These are phyloP conservation scores for Nephelium lappaceum DNA, from an alignment of 345 rosid genomes.

Conservation along the genomic window DNA sequence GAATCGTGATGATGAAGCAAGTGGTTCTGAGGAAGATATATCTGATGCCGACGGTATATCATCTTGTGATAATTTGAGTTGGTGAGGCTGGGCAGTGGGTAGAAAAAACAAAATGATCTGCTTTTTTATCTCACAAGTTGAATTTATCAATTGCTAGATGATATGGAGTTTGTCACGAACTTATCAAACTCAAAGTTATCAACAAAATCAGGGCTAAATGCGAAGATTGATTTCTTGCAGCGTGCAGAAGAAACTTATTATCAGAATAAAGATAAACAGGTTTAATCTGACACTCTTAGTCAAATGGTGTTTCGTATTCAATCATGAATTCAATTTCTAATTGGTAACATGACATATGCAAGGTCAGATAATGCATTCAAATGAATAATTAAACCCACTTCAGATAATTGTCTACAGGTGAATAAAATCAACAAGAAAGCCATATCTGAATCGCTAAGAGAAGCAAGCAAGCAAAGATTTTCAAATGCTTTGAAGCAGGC, in stretches of 20 bases:
- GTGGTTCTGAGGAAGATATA: constrained; percentile 84
- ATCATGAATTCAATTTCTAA: neutral
- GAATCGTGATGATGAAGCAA: constrained; percentile 82
- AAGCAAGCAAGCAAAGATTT: constrained; percentile 76
- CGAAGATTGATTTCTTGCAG: constrained; percentile 67
- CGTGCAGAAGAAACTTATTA: constrained; percentile 72
- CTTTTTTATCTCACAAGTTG: constrained; percentile 13
- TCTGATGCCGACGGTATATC: constrained; percentile 79
- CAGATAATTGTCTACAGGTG: constrained; percentile 38
- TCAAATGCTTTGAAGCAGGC: constrained; percentile 55
- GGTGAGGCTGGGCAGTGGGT: neutral
- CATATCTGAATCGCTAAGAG: constrained; percentile 62
- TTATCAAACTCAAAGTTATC: constrained; percentile 48
- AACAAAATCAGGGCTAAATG: constrained; percentile 54
- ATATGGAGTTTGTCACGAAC: constrained; percentile 42
- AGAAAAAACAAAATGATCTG: neutral
- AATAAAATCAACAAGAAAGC: constrained; percentile 65
- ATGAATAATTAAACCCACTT: neutral
- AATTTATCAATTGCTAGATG: constrained; percentile 51
- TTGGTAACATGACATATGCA: neutral
- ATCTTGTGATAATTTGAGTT: constrained; percentile 13
- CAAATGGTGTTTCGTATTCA: neutral
- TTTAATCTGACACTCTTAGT: constrained; percentile 14
- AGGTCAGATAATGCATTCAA: neutral
- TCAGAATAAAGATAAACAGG: constrained; percentile 63